These are phyloP conservation scores for Paratrypanosoma confusum DNA, from an alignment of 208 protist species.

Conservation along the genomic window DNA sequence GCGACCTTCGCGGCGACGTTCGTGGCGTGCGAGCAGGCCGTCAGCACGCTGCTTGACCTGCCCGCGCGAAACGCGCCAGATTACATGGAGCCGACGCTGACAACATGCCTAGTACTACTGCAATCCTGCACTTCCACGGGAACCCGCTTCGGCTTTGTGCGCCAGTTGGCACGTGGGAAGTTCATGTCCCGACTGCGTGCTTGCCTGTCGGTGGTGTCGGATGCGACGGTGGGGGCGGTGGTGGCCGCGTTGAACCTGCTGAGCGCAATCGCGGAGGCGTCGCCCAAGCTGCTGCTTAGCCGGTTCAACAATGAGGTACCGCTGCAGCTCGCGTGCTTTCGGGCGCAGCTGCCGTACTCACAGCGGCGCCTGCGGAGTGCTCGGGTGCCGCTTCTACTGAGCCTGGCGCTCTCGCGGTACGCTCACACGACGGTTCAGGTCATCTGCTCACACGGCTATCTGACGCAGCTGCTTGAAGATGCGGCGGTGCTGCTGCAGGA, in stretches of 20 bases:
- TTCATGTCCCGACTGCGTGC: constrained; percentile 33
- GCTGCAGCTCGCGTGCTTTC: constrained; percentile 59
- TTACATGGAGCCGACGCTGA: constrained; percentile 23
- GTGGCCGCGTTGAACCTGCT: constrained; percentile 59
- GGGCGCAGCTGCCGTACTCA: constrained; percentile 61
- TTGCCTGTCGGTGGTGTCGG: constrained; percentile 34
- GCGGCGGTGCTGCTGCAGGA: constrained; percentile 75
- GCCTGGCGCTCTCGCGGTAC: constrained; percentile 35
- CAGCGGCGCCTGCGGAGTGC: constrained; percentile 61
- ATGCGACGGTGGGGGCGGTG: constrained; percentile 24
- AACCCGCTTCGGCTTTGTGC: constrained; percentile 21
- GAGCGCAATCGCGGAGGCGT: constrained; percentile 27
- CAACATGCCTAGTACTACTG: constrained; percentile 38
- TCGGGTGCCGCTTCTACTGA: constrained; percentile 52
- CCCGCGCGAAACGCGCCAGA: constrained; percentile 21
- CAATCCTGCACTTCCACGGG: constrained; percentile 15
- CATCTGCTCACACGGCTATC: constrained; percentile 59
- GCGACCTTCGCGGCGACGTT: constrained; percentile 37
- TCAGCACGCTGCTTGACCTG: constrained; percentile 42
- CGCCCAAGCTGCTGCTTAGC: constrained; percentile 54
- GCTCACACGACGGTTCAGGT: constrained; percentile 30
- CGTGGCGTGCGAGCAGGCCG: constrained; percentile 39
- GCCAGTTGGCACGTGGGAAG: constrained; percentile 59
- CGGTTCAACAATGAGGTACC: constrained; percentile 60
- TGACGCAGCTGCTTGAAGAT: constrained; percentile 77